Evolutionary conservation across 1,139 yeast genomes (phyloP).

Genomic region (Geotrichum klebahnii): DNA sequence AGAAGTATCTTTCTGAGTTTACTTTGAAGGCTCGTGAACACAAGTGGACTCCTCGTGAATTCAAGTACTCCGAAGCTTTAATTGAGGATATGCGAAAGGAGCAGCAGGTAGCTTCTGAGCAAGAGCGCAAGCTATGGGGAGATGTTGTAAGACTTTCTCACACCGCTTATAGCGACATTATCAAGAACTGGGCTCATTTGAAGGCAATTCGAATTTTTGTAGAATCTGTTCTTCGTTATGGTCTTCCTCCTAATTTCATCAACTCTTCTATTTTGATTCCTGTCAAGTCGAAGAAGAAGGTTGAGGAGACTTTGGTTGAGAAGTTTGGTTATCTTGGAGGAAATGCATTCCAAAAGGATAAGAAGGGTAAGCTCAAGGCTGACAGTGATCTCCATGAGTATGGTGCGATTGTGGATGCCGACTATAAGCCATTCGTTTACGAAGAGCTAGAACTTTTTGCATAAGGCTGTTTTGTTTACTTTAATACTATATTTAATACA

Average conservation of each 20-base stretch:
- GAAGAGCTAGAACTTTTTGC: conserved; percentile 22
- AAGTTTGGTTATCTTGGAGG: conserved; percentile 91
- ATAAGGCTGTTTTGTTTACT: too few species aligned
- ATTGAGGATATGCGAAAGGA: conserved; percentile 73
- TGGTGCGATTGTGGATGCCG: conserved; percentile 87
- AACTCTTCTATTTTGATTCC: conserved; percentile 51
- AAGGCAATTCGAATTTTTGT: conserved; percentile 61
- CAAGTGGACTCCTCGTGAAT: conserved; percentile 92
- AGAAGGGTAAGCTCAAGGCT: conserved; percentile 61
- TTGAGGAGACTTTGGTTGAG: conserved; percentile 62
- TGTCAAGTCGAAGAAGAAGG: conserved; percentile 43
- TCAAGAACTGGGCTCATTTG: conserved; percentile 84
- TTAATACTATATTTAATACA: background rate
- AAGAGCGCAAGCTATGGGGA: conserved; percentile 68
- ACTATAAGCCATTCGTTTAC: conserved; percentile 86
- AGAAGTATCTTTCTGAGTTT: conserved; percentile 70
- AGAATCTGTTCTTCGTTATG: conserved; percentile 82
- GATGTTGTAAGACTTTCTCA: conserved; percentile 78
- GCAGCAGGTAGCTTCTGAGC: conserved; percentile 65
- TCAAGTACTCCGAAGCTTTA: conserved; percentile 74
- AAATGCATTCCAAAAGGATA: conserved; percentile 65
- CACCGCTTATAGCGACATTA: conserved; percentile 82
- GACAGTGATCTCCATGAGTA: conserved; percentile 67
- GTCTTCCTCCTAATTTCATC: conserved; percentile 89
- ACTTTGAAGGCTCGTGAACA: conserved; percentile 69